Evolutionary conservation across 2,329 filamentous ascomycete genomes (phyloP), one percentile per base, ranked within the genome.

Genomic region (Nectriaceae sp.): DNA sequence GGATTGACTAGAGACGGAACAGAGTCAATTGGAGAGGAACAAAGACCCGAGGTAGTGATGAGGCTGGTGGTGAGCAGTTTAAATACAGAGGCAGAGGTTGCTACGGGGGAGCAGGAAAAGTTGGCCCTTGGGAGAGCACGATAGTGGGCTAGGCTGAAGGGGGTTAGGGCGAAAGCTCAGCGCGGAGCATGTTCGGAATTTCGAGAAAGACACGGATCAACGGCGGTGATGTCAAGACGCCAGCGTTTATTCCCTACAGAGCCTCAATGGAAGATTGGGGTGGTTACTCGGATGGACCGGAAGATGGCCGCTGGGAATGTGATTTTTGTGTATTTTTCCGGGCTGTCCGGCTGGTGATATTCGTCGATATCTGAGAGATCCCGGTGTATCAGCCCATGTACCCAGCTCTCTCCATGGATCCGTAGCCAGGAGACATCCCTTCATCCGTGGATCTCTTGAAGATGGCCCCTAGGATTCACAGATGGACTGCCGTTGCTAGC

Each of bases 141-240:
- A 6, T 10, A 16, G 10, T 37, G 15, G 33, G 33, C 33, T 37
- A 37, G 3, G 33, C 22, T 3, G 8, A 33, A n/a, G 2, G 2
- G 21, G 49, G 3, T 36, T 52, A 52, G 46, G 35, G 11, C 5
- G 24, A 22, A 35, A 49, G 54, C 47, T 57, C 56, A 51, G 49
- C 44, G 48, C 60, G 60, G 60, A 61, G 52, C 39, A 54, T 36
- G 47, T 54, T 62, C 60, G 60, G 60, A 50, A 57, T 59, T 46
- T 55, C 48, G 46, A 54, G 45, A 40, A 50, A 50, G 51, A 49
- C 47, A 58, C 56, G 57, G 57, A 53, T 48, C 35, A 47, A n/a
- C n/a, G n/a, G n/a, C n/a, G n/a, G n/a, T n/a, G n/a, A n/a, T n/a
- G n/a, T n/a, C n/a, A n/a, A n/a, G n/a, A n/a, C n/a, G n/a, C n/a